Evolutionary conservation across 2,329 filamentous ascomycete species (phyloP).

Genomic region (Exophiala lecanii-corni): DNA sequence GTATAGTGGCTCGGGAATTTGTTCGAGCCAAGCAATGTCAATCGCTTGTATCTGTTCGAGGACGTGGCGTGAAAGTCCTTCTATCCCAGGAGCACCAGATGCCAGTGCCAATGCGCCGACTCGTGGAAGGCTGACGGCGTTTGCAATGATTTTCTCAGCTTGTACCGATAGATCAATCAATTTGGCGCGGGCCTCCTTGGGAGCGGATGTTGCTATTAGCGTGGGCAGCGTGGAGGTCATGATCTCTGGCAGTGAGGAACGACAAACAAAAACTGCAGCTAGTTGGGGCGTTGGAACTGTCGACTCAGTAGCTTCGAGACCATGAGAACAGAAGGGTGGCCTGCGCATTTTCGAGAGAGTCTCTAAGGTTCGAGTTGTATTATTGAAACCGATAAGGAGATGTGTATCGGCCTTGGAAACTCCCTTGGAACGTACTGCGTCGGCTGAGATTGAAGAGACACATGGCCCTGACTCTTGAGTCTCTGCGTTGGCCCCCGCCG

Average conservation of each 20-base stretch:
- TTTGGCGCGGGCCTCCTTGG: slow-evolving; percentile 7
- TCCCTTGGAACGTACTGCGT: neutral
- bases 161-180: slow-evolving; percentile 17
- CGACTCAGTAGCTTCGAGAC: neutral
- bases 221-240: slow-evolving; percentile 19
- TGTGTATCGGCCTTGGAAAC: slow-evolving; percentile 30
- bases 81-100: slow-evolving; percentile 8
- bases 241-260: slow-evolving; percentile 18
- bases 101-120: slow-evolving; percentile 20
- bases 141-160: slow-evolving; percentile 17
- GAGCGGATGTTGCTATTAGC: slow-evolving; percentile 17
- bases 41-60: slow-evolving; percentile 12
- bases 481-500: slow-evolving; percentile 2
- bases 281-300: slow-evolving; percentile 1
- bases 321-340: slow-evolving; percentile 8
- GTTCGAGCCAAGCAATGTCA: slow-evolving; percentile 21
- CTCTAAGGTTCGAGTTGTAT: slow-evolving; percentile 40
- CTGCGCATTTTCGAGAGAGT: slow-evolving; percentile 27
- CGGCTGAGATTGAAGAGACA: too few relatives aligned
- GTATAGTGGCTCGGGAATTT: slow-evolving; percentile 8
- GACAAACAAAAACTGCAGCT: slow-evolving; percentile 19
- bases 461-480: slow-evolving; percentile 25
- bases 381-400: slow-evolving; percentile 43
- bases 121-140: slow-evolving; percentile 20
- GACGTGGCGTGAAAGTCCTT: slow-evolving; percentile 11